Base-by-base conservation (phyloP, 495 filamentous ascomycete species). In the Aspergillus hancockii region DNA sequence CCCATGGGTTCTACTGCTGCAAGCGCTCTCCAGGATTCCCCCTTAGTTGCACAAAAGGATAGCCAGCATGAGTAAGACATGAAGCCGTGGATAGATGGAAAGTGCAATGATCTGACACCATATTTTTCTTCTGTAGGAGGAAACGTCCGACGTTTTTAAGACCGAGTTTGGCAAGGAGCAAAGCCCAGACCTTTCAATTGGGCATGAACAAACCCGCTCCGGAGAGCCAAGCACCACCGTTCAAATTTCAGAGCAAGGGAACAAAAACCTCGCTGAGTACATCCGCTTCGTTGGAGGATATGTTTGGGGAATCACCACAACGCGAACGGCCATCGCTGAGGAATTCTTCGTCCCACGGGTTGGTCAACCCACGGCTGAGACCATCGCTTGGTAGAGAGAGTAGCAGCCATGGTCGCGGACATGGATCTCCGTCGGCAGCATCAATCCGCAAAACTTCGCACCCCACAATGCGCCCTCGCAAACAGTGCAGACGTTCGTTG, bases 401-500 rank as follows among this genome's bases (percentile, higher is more conserved):
- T 36, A 56, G 74, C 38, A 56, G 77, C 32, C 79, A 85, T 45
- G 70, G 73, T 60, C 83, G 85, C 49, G 70, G 72, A 41, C 89
- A 80, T 67, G 90, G 86, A 43, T 93, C 92, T 12, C 92, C 92
- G 12, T 80, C 87, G 40, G 78, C 79, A 47, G 82, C 78, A 54
- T 87, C 91, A 55, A 75, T 88, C 45, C 85, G 90, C 56, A 90
- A 91, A 52, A 81, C 81, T 10, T 86, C 87, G 10, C 90, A 88
- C 63, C 88, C 85, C 19, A 82, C 85, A 54, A 80, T 83, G 71
- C 87, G 93, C 51, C 90, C 91, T 14, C 85, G 92, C 61, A 96
- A 95, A 69, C 90, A 90, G 60, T 93, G 91, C 62, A 85, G 94
- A 30, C 85, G 94, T 52, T 96, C 93, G 41, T 79, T 96, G 67